These are phyloP conservation scores for Pichia sp. DNA, from an alignment of 1,139 yeast species.

Conservation along the genomic window DNA sequence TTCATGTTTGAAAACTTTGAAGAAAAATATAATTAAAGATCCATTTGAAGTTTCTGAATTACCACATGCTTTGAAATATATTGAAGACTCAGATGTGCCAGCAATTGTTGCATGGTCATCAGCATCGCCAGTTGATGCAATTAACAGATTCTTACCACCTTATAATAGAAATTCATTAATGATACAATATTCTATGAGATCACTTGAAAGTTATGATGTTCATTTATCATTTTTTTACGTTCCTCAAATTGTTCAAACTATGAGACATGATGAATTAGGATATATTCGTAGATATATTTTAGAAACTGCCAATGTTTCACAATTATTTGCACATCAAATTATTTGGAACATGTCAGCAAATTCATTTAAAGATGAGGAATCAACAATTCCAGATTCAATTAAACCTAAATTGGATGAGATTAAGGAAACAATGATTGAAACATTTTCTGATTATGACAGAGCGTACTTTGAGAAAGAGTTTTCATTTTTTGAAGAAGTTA, in stretches of 20 bases:
- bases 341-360: slow-evolving; percentile 98
- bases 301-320: slow-evolving; percentile 88
- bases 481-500: slow-evolving; percentile 83
- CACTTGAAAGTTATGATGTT: slow-evolving; percentile 83
- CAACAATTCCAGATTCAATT: slow-evolving; percentile 67
- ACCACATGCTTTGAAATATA: slow-evolving; percentile 59
- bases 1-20: slow-evolving; percentile 15
- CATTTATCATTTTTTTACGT: slow-evolving; percentile 91
- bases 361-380: slow-evolving; percentile 83
- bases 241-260: slow-evolving; percentile 92
- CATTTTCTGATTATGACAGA: slow-evolving; percentile 56
- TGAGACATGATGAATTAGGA: slow-evolving; percentile 76
- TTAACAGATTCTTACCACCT: slow-evolving; percentile 76
- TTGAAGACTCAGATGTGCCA: slow-evolving; percentile 38
- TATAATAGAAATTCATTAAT: slow-evolving; percentile 61
- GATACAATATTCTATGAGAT: slow-evolving; percentile 84
- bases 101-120: slow-evolving; percentile 70
- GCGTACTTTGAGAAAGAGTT: slow-evolving; percentile 76
- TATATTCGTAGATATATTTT: slow-evolving; percentile 83
- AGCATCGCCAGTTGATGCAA: slow-evolving; percentile 77
- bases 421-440: slow-evolving; percentile 54
- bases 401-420: slow-evolving; percentile 81
- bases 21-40: slow-evolving; percentile 27
- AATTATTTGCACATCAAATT: slow-evolving; percentile 92
- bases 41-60: slow-evolving; percentile 60